Conservation (phyloP, 208 protist genomes). For the Leishmania tropica region DNA sequence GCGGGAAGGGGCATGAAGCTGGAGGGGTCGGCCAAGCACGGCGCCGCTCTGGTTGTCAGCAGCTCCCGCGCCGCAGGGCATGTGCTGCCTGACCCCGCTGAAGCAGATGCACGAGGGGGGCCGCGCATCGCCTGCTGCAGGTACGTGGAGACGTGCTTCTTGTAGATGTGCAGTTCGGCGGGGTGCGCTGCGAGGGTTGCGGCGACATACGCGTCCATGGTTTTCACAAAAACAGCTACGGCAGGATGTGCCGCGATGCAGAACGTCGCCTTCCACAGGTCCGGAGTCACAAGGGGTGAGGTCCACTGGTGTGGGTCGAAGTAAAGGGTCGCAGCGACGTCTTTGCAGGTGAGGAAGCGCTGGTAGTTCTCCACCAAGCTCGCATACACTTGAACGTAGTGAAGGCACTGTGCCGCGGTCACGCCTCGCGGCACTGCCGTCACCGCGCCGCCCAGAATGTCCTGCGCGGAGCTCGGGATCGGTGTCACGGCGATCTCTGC, state of each 20-base stretch:
- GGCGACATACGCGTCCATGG: conserved; percentile 10
- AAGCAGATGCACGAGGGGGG: not conserved
- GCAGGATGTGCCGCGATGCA: conserved; percentile 3
- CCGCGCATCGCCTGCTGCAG: conserved; percentile 13
- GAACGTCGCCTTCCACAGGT: conserved; percentile 31
- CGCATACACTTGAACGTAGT: conserved; percentile 51
- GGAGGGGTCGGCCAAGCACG: not conserved
- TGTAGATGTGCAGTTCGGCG: conserved; percentile 22
- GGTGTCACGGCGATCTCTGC: conserved; percentile 33
- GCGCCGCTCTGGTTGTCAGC: not conserved
- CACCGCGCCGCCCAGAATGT: conserved; percentile 2
- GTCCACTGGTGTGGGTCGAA: conserved; percentile 32
- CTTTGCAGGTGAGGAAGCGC: conserved; percentile 22
- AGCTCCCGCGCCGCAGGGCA: not conserved
- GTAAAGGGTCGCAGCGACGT: conserved; percentile 12
- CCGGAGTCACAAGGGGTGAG: conserved; percentile 22
- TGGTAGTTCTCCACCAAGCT: conserved; percentile 40
- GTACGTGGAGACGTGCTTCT: conserved; percentile 9
- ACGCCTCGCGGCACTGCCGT: conserved; percentile 29
- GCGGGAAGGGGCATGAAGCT: conserved; percentile 32
- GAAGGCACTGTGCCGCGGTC: conserved; percentile 67
- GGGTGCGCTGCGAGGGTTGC: conserved; percentile 10
- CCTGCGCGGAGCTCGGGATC: conserved; percentile 17
- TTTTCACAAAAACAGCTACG: conserved; percentile 16
- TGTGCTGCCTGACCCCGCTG: not conserved